phyloP scores from a whole-genome alignment of 2,329 filamentous ascomycete species.

The Coniella vitis region DNA sequence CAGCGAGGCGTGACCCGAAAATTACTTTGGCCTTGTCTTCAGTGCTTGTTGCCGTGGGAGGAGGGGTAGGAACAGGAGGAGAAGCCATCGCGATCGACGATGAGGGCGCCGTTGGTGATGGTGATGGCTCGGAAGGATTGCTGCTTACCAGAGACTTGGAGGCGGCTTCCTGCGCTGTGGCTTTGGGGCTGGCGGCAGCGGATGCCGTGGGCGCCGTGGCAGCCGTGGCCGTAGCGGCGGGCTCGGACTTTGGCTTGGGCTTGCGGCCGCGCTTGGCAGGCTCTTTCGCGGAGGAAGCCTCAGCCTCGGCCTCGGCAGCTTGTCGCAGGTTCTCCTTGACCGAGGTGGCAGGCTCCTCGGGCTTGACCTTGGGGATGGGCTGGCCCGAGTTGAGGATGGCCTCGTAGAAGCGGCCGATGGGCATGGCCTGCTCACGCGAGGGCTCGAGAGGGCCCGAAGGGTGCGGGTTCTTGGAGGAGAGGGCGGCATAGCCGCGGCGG shows the following conservation, averaged over 20 bases:
- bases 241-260: conserved; percentile 16
- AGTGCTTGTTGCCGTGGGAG: conserved; percentile 34
- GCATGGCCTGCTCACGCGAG: conserved; percentile 35
- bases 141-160: conserved; percentile 11
- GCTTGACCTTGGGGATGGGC: conserved; percentile 34
- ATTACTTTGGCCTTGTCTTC: conserved; percentile 59
- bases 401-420: conserved; percentile 54
- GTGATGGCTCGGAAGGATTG: background rate
- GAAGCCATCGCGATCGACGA: conserved; percentile 26
- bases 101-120: conserved; percentile 8
- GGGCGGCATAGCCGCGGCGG: conserved; percentile 22
- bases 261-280: conserved; percentile 19
- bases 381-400: conserved; percentile 43
- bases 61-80: conserved; percentile 29
- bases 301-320: conserved; percentile 6
- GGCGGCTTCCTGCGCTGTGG: conserved; percentile 14
- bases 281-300: conserved; percentile 15
- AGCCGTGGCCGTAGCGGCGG: conserved; percentile 12
- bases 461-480: conserved; percentile 22
- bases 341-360: conserved; percentile 37
- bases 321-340: conserved; percentile 19
- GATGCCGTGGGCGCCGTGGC: conserved; percentile 9
- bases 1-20: conserved; percentile 74
- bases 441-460: conserved; percentile 22
- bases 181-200: conserved; percentile 14